Conservation (phyloP, 106 monocot species). For the Dendrobium chrysotoxum region DNA sequence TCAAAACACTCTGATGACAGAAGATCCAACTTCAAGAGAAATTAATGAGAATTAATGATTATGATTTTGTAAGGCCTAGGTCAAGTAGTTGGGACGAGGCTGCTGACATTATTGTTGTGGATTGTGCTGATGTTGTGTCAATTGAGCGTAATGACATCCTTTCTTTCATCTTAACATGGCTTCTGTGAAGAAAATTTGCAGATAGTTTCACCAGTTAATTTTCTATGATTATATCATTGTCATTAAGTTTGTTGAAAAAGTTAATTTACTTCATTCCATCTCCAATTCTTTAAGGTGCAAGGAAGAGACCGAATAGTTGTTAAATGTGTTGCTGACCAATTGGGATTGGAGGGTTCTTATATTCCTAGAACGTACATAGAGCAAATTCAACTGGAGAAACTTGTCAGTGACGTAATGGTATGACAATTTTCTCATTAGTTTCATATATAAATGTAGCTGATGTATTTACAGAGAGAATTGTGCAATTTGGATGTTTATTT, state of each 20-base stretch:
- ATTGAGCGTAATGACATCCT: constrained; percentile 2
- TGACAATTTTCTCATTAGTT: not conserved
- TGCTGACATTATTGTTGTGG: not conserved
- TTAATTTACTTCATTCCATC: not conserved
- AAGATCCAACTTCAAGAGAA: not conserved
- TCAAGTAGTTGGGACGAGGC: not conserved
- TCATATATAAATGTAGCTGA: not conserved
- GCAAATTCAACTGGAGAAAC: constrained; percentile 96
- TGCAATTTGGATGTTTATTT: constrained; percentile 7
- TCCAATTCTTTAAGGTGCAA: constrained; percentile 64
- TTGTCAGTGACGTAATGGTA: constrained; percentile 86
- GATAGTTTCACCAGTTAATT: not conserved
- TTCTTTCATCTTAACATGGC: not conserved
- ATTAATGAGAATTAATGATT: not conserved
- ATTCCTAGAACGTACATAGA: constrained; percentile 90
- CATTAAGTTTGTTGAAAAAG: not conserved
- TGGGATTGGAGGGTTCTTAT: constrained; percentile 90
- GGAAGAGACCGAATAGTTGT: constrained; percentile 77
- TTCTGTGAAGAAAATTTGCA: not conserved
- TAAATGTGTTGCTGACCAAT: constrained; percentile 50
- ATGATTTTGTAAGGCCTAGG: not conserved
- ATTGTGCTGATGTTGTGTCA: not conserved
- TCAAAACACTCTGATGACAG: not conserved
- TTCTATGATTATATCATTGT: not conserved
- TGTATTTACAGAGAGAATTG: not conserved